Evolutionary conservation across 2,329 filamentous ascomycete genomes (phyloP).

Genomic region (Chaetomium olivaceum): DNA sequence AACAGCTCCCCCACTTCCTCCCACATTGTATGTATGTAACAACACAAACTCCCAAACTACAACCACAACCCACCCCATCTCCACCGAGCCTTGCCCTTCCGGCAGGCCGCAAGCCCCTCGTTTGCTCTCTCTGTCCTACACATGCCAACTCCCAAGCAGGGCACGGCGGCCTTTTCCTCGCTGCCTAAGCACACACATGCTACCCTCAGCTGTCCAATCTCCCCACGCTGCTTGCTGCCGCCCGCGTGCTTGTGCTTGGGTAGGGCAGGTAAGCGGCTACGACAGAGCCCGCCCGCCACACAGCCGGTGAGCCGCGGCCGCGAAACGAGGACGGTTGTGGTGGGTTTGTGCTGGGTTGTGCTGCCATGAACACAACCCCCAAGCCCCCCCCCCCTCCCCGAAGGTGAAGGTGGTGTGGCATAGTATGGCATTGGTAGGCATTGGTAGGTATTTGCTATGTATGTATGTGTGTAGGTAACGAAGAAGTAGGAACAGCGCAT

Average conservation of each 20-base stretch:
- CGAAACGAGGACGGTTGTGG: neutral
- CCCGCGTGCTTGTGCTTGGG: neutral
- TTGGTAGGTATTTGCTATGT: too few relatives aligned
- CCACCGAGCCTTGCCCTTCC: neutral
- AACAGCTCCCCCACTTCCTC: neutral
- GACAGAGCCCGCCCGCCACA: neutral
- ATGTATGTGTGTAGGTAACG: too few relatives aligned
- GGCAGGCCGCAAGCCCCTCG: neutral
- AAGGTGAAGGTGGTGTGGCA: neutral
- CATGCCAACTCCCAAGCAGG: neutral
- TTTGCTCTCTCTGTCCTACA: neutral
- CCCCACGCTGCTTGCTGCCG: neutral
- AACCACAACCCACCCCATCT: neutral
- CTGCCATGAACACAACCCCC: neutral
- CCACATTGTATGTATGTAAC: too few relatives aligned
- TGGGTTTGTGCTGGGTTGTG: too few relatives aligned
- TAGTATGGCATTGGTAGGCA: too few relatives aligned
- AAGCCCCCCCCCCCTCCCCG: too few relatives aligned
- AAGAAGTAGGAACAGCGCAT: too few relatives aligned
- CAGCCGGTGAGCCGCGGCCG: neutral
- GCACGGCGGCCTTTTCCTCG: neutral
- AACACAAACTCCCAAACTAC: neutral
- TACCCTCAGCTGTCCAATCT: conserved; percentile 1
- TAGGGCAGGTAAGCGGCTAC: neutral
- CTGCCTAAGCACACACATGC: neutral